Percentiles rank a stretch among this genome's conserved stretches.
Conservation (phyloP, 106 monocot genomes). For the Cymbidium sinense region DNA sequence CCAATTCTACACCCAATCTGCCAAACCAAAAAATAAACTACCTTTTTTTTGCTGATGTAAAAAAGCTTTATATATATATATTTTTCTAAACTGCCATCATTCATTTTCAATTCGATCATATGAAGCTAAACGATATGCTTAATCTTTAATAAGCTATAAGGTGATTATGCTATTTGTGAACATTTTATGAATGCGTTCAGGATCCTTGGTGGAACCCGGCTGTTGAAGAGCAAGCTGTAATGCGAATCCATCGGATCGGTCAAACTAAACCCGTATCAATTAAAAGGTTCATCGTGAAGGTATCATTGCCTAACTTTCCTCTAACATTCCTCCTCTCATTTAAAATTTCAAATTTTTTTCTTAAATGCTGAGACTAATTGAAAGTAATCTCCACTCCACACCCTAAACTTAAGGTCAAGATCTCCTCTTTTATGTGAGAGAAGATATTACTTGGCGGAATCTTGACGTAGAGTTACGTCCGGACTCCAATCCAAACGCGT, state of each 20-base stretch:
- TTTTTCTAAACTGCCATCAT: no score
- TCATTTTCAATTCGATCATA: no score
- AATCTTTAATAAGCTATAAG: not conserved
- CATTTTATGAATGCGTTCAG: slow-evolving; percentile 16
- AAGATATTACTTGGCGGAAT: no score
- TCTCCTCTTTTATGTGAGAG: no score
- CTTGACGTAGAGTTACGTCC: no score
- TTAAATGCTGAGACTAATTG: not conserved
- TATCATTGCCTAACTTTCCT: slow-evolving; percentile 10
- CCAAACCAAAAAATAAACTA: no score
- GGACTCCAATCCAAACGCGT: no score
- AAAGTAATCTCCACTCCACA: not conserved
- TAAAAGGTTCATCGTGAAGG: slow-evolving; percentile 95
- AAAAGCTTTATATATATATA: no score
- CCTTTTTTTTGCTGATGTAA: no score
- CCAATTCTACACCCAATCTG: no score
- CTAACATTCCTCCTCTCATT: not conserved
- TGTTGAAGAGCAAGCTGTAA: slow-evolving; percentile 96
- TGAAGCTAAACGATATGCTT: no score
- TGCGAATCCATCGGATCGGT: slow-evolving; percentile 97
- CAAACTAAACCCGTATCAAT: slow-evolving; percentile 72
- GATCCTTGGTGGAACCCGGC: slow-evolving; percentile 99
- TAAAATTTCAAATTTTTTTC: not conserved
- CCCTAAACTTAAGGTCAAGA: not conserved
- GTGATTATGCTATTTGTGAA: not conserved